These are phyloP conservation scores for Testicularia cyperi DNA, from an alignment of 1,284 basidiomycete species.

Conservation along the genomic window DNA sequence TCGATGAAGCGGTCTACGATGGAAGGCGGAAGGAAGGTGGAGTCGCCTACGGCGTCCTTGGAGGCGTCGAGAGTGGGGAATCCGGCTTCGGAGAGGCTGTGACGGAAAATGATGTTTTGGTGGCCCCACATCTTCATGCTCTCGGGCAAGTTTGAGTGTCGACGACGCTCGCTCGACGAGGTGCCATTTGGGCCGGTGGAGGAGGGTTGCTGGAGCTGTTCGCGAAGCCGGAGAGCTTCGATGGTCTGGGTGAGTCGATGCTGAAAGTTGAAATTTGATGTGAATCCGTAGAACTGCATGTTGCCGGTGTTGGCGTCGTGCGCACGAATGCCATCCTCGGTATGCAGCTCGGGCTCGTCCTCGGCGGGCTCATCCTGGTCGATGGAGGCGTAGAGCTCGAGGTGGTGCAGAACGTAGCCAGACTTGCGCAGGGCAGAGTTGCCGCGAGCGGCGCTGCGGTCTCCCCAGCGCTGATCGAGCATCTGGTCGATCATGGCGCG, in stretches of 20 bases:
- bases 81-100: conserved; percentile 16
- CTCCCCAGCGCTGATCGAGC: conserved; percentile 23
- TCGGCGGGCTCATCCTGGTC: conserved; percentile 27
- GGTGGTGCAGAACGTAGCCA: conserved; percentile 25
- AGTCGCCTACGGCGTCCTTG: conserved; percentile 29
- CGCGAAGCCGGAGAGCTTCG: conserved; percentile 26
- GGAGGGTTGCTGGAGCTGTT: conserved; percentile 28
- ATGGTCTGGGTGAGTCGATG: conserved; percentile 34
- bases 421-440: conserved; percentile 14
- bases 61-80: conserved; percentile 28
- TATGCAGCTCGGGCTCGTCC: conserved; percentile 18
- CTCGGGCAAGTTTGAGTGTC: conserved; percentile 11
- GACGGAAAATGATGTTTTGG: conserved; percentile 37
- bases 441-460: conserved; percentile 11
- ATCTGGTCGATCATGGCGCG: conserved; percentile 39
- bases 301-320: conserved; percentile 38
- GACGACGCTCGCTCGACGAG: neutral
- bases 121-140: conserved; percentile 39
- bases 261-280: conserved; percentile 42
- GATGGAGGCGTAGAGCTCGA: conserved; percentile 29
- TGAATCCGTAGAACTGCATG: conserved; percentile 43
- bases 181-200: neutral
- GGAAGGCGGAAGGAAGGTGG: conserved; percentile 30
- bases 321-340: conserved; percentile 37
- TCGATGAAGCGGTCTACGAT: conserved; percentile 41